Conservation (phyloP, 495 filamentous ascomycete species). For the Trypethelium eluteriae region DNA sequence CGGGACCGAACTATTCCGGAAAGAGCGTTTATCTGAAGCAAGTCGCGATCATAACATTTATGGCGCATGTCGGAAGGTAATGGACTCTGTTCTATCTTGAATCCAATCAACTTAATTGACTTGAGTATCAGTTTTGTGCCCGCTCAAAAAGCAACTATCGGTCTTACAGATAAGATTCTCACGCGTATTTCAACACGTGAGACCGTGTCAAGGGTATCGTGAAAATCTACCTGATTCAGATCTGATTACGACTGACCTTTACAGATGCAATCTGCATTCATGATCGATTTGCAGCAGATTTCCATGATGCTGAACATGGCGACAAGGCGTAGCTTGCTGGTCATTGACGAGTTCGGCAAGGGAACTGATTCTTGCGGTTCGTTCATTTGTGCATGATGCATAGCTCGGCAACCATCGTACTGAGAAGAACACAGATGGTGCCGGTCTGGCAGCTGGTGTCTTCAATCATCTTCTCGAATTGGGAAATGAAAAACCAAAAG, state of each 20-base stretch:
- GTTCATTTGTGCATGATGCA: conserved; percentile 13
- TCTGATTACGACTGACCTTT: conserved; percentile 2
- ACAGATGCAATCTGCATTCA: conserved; percentile 80
- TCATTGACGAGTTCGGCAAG: conserved; percentile 96
- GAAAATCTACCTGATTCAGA: neutral
- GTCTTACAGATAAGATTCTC: conserved; percentile 86
- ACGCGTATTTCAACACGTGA: conserved; percentile 83
- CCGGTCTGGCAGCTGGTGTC: conserved; percentile 76
- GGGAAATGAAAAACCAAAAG: conserved; percentile 61
- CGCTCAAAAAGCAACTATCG: conserved; percentile 67
- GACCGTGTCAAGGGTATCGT: conserved; percentile 60
- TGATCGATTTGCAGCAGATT: conserved; percentile 86
- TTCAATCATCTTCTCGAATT: conserved; percentile 65
- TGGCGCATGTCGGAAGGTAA: conserved; percentile 80
- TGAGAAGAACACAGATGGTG: conserved; percentile 52
- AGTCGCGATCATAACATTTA: conserved; percentile 83
- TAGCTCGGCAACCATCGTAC: neutral
- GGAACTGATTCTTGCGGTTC: conserved; percentile 66
- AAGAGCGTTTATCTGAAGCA: conserved; percentile 97
- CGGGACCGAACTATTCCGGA: conserved; percentile 92
- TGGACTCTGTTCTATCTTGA: neutral
- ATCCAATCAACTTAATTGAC: neutral
- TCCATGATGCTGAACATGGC: conserved; percentile 68
- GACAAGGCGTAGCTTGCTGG: conserved; percentile 67
- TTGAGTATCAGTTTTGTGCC: conserved; percentile 63